phyloP scores from a whole-genome alignment of 176 grass and related monocot genomes.

The Eragrostis curvula region DNA sequence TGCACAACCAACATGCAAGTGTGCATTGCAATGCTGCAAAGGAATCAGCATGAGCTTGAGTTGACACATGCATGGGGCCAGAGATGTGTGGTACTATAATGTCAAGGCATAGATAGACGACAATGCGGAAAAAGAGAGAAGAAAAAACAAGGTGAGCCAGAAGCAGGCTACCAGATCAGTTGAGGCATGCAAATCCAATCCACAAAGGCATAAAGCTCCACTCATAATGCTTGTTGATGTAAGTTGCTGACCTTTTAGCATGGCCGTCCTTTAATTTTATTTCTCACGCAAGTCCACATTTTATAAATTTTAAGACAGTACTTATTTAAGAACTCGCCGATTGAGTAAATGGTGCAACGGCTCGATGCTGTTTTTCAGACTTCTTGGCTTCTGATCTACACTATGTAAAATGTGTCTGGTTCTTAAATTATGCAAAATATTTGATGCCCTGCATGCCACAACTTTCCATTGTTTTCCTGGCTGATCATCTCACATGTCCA shows the following conservation, averaged over 20 bases:
- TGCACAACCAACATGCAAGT: too few species aligned
- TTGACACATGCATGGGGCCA: conserved; percentile 60
- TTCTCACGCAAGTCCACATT: not conserved
- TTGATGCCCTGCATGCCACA: not conserved
- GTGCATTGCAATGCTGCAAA: too few species aligned
- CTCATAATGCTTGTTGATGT: conserved; percentile 28
- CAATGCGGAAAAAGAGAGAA: conserved; percentile 23
- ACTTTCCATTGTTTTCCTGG: not conserved
- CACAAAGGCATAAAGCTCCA: conserved; percentile 16
- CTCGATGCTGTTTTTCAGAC: not conserved
- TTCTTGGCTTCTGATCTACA: not conserved
- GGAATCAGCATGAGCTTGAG: conserved; percentile 43
- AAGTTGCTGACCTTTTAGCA: conserved; percentile 8
- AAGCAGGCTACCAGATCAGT: conserved; percentile 31
- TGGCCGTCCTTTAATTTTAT: not conserved
- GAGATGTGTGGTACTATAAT: conserved; percentile 50
- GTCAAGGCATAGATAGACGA: conserved; percentile 4
- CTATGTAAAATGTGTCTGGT: not conserved
- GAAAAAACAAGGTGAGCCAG: not conserved
- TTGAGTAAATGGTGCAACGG: conserved; percentile 20
- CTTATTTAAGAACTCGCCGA: not conserved
- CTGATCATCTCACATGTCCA: not conserved
- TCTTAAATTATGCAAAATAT: not conserved
- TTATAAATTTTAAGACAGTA: not conserved
- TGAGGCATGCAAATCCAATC: conserved; percentile 35